Percentiles rank a stretch among this genome's conserved stretches.
phyloP scores from a whole-genome alignment of 2,329 filamentous ascomycete genomes.

The Cercospora zeina region DNA sequence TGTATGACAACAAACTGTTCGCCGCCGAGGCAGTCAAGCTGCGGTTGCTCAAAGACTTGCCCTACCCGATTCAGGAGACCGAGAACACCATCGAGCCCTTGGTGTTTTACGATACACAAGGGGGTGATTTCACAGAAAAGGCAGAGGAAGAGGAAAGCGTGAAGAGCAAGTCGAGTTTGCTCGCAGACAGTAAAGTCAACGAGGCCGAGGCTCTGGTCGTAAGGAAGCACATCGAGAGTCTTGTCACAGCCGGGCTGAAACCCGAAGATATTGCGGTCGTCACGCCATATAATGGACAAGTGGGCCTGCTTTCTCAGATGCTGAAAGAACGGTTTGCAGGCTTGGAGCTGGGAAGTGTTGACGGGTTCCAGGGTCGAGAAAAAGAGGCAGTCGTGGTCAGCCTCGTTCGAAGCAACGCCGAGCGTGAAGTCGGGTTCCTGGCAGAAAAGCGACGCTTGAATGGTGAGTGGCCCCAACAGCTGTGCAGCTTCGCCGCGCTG shows the following conservation, averaged over 20 bases:
- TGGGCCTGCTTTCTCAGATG: slow-evolving; percentile 71
- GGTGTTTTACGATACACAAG: slow-evolving; percentile 95
- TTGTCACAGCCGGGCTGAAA: slow-evolving; percentile 77
- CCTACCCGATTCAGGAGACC: slow-evolving; percentile 73
- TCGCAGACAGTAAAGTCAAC: slow-evolving; percentile 84
- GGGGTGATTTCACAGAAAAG: slow-evolving; percentile 74
- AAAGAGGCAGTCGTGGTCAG: slow-evolving; percentile 94
- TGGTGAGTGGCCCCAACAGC: slow-evolving; percentile 56
- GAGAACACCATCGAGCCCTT: slow-evolving; percentile 87
- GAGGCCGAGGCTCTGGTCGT: slow-evolving; percentile 85
- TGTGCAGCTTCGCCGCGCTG: slow-evolving; percentile 4
- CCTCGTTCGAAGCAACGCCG: slow-evolving; percentile 85
- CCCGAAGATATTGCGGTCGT: slow-evolving; percentile 87
- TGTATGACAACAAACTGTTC: slow-evolving; percentile 79
- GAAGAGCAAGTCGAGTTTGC: slow-evolving; percentile 53
- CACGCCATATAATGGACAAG: slow-evolving; percentile 94
- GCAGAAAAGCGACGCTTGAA: slow-evolving; percentile 90
- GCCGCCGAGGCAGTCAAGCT: slow-evolving; percentile 77
- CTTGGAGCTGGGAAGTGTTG: slow-evolving; percentile 92
- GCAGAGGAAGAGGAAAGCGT: slow-evolving; percentile 64
- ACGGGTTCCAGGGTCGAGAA: slow-evolving; percentile 95
- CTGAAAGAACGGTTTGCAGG: slow-evolving; percentile 80
- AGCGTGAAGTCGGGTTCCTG: slow-evolving; percentile 88
- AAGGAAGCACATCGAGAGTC: slow-evolving; percentile 68
- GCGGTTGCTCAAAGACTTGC: slow-evolving; percentile 73